Evolutionary conservation across 1,284 basidiomycete species (phyloP), one percentile per base, ranked within the genome.

Genomic region (Xerocomus amazonicus): DNA sequence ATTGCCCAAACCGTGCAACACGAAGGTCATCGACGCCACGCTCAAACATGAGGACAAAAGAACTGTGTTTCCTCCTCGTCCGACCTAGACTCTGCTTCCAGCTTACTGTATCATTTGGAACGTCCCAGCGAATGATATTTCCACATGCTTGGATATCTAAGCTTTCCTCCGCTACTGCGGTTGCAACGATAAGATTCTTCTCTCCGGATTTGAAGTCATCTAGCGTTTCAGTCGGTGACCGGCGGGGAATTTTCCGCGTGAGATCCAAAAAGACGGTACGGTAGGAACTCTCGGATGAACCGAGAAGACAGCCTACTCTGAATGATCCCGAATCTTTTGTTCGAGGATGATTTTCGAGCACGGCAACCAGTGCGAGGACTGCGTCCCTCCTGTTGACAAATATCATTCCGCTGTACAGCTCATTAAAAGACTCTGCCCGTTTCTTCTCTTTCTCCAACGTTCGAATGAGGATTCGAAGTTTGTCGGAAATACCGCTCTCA

Each of bases 111-210:
- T 89, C 89, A 37, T 66, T 70, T 3, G 87, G 86, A 1, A 76
- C 72, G 56, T 90, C 84, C 78, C 85, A 89, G 19, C 87, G 77
- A 44, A 87, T 79, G 49, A 89, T 86, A 50, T 80, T 83, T 6
- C 85, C 80, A 57, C 87, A 90, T 9, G 84, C 83, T 58, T 87
- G 87, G 27, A 92, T 87, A 59, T 92, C 90, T 32, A 92, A 76
- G 0, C 90, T 90, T 63, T 92, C 90, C 60, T 93, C 91, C 0
- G 89, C 90, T 3, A 93, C 89, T 1, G 83, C 74, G 0, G 90
- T 92, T 0, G 87, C 83, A 3, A 92, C 66, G 47, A 92, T 78
- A 0, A 92, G 70, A 58, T 91, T 89, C 67, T 80, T 81, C 44
- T 83, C 78, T 3, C 88, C 87, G 1, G 76, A 73, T 46, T 78